Base-by-base conservation (phyloP, 2,329 filamentous ascomycete species). In the Cytospora piceicola region DNA sequence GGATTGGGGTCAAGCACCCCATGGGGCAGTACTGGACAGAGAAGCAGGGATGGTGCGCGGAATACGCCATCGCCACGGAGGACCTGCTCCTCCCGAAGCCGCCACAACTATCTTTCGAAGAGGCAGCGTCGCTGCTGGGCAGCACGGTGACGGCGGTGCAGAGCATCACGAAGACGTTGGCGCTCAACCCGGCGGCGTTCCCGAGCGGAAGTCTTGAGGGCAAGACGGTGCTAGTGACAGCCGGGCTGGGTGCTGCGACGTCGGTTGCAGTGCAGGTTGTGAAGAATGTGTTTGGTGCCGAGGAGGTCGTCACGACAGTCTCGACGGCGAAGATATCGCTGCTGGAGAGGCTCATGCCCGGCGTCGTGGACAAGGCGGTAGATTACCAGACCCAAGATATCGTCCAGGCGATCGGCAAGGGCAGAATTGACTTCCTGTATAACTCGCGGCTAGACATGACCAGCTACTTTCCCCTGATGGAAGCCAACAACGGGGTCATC, bases 151-250 rank as follows among this genome's bases (percentile, higher is more conserved):
- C 81, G 2, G 78, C 81, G 0, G 72, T 79, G 27, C 82, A 85
- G 70, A 71, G 73, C 29, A 74, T 85, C 51, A 74, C 73, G 42
- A 75, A 73, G 2, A 82, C 77, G 0, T 67, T 82, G 36, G 71
- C 72, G 39, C 70, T 79, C 9, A 70, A 61, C 42, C 57, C 61
- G 17, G 56, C 9, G n/a, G 65, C 61, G 22, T 67, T 63, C 14
- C 71, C 71, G 27, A 70, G 67, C 54, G 70, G 71, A 22, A 74
- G 74, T 22, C 77, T 86, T 0, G 72, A 78, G 24, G 83, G 82
- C 11, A 83, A 82, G 73, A 84, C 82, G 1, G 82, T 83, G 1
- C 83, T 83, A 65, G 76, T 87, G 8, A 78, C 82, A 0, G 84
- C 76, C 2, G 84, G 79, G 0, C 76, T 87, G 46, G 79, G 83